Base-by-base conservation (phyloP, 208 protist species). In the Crithidia sp. region DNA sequence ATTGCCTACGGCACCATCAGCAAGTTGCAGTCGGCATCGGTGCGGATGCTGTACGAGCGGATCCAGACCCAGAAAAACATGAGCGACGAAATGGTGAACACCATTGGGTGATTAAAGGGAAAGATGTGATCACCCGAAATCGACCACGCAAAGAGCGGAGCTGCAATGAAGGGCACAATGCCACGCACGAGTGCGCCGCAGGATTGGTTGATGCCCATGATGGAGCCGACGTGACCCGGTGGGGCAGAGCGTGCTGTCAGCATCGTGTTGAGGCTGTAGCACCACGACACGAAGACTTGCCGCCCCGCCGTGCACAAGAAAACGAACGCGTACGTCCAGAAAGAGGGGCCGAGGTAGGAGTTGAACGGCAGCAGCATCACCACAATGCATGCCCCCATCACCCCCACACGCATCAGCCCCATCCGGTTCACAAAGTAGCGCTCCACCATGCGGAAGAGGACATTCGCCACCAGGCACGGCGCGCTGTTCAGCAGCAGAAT, bases 181-280 rank as follows among this genome's bases (percentile, higher is more conserved):
- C 70, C 77, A 13, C 86, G 85, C 57, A 84, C 77, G 6, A 79
- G 60, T 5, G 84, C 71, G 17, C 84, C 86, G 67, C 77, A 84
- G 4, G 86, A 90, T 49, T 90, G 84, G 17, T 77, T 86, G 75
- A 91, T 94, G 49, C 86, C 84, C 78, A 88, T 88, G 45, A 90
- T 81, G 6, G 82, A 66, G 0, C 86, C 86, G 2, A 86, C 76
- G 56, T 87, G 74, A 7, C 78, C 80, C 0, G 50, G 41, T 13
- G 82, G 82, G 2, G 86, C 82, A 0, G 79, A 66, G 45, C 79
- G 78, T 5, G 89, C 82, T 7, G 86, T 94, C 39, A 94, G 63
- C 68, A 91, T 76, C 19, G 77, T 85, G 61, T 81, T 89, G 16
- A 91, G 67, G 19, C 78, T 82, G 83, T 83, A 90, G 57, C 77